Conservation (phyloP, 2,329 filamentous ascomycete genomes). For the Alternaria sp. region DNA sequence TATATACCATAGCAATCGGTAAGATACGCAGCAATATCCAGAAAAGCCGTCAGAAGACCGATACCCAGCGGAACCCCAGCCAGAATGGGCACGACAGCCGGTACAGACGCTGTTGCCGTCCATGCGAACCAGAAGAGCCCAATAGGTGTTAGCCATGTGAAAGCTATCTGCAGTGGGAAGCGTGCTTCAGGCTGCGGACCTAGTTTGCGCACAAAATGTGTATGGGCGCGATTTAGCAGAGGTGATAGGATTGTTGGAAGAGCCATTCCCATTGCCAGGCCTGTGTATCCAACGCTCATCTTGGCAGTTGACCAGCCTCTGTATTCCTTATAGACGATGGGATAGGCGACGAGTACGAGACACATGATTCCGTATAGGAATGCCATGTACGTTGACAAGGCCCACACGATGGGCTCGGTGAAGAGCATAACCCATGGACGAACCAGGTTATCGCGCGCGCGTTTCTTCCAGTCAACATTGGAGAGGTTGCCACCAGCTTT, state of each 20-base stretch:
- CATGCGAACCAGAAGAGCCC: slow-evolving; percentile 62
- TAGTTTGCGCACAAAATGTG: slow-evolving; percentile 32
- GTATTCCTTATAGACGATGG: slow-evolving; percentile 49
- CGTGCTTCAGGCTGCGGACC: slow-evolving; percentile 59
- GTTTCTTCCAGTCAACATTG: background rate
- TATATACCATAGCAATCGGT: slow-evolving; percentile 66
- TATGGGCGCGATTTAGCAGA: background rate
- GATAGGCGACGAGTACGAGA: slow-evolving; percentile 58
- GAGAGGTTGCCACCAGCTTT: slow-evolving; percentile 55
- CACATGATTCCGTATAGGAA: slow-evolving; percentile 54
- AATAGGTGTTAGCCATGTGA: slow-evolving; percentile 50
- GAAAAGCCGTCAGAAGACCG: slow-evolving; percentile 42
- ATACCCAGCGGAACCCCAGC: slow-evolving; percentile 57
- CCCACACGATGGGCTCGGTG: slow-evolving; percentile 27
- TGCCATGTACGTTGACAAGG: slow-evolving; percentile 31
- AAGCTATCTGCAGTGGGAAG: slow-evolving; percentile 59
- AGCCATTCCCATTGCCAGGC: slow-evolving; percentile 24
- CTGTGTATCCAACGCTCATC: slow-evolving; percentile 45
- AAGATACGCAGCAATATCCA: slow-evolving; percentile 67
- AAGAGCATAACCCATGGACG: slow-evolving; percentile 29
- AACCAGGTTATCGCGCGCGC: slow-evolving; percentile 27
- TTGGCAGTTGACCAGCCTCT: slow-evolving; percentile 46
- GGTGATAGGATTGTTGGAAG: slow-evolving; percentile 26
- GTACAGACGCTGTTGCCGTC: slow-evolving; percentile 57
- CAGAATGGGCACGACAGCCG: slow-evolving; percentile 61